These are phyloP conservation scores for Stachybotrys echinatus DNA, from an alignment of 2,329 filamentous ascomycete species.

Conservation along the genomic window DNA sequence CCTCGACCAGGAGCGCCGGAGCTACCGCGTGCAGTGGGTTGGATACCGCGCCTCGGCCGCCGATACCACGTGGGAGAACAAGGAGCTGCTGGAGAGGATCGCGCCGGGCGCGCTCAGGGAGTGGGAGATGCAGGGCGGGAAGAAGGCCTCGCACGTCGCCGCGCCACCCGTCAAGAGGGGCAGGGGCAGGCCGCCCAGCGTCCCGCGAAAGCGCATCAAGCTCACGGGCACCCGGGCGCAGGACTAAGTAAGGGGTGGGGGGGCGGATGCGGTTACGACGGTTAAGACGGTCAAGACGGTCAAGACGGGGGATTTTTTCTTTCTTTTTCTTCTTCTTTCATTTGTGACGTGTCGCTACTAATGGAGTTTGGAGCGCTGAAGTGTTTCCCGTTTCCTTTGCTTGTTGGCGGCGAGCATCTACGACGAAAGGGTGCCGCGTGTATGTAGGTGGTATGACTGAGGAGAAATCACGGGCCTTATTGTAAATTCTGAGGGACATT, in stretches of 20 bases:
- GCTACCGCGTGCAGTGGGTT: slow-evolving; percentile 1
- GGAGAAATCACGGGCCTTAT: background rate
- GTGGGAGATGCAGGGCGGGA: background rate
- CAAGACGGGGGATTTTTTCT: background rate
- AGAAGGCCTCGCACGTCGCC: background rate
- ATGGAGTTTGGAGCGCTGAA: background rate
- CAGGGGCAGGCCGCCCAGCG: background rate
- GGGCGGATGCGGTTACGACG: no score
- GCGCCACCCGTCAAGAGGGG: background rate
- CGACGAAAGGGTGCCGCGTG: background rate
- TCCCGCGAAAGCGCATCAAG: background rate
- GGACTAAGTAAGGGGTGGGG: background rate
- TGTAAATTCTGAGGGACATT: background rate
- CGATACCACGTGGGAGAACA: slow-evolving; percentile 2
- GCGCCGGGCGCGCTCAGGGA: background rate
- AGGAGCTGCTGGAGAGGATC: background rate
- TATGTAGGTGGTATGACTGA: background rate
- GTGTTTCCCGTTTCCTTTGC: background rate
- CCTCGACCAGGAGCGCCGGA: background rate
- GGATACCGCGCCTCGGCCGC: slow-evolving; percentile 1
- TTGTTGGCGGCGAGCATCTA: background rate
- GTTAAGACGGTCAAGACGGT: no score
- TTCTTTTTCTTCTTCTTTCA: background rate
- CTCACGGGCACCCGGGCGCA: background rate
- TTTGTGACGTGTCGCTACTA: background rate